Percentiles rank a stretch among this genome's conserved stretches.
These are phyloP conservation scores for Lentinula lateritia DNA, from an alignment of 768 basidiomycete genomes.

Conservation along the genomic window DNA sequence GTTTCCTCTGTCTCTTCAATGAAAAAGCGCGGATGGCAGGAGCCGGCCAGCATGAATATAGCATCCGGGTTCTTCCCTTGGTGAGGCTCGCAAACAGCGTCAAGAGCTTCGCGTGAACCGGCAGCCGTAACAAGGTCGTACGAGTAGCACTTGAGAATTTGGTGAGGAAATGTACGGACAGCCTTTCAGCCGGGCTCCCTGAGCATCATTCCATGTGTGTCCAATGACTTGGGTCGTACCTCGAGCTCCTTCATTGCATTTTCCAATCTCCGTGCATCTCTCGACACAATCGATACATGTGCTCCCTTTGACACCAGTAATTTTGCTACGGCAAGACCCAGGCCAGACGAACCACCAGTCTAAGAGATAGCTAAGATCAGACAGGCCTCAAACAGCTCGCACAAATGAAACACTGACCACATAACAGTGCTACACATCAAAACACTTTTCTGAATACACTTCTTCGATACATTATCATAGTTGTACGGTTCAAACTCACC, in stretches of 20 bases:
- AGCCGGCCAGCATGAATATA: slow-evolving; percentile 60
- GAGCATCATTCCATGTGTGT: neutral
- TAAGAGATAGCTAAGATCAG: neutral
- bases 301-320: slow-evolving; percentile 69
- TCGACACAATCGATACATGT: slow-evolving; percentile 80
- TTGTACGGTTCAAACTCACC: neutral
- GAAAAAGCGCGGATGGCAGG: slow-evolving; percentile 47
- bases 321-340: slow-evolving; percentile 70
- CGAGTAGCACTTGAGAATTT: slow-evolving; percentile 45
- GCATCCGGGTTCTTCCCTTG: slow-evolving; percentile 47
- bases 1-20: slow-evolving; percentile 43
- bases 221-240: slow-evolving; percentile 31
- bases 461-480: neutral
- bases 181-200: slow-evolving; percentile 20
- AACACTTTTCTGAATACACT: neutral
- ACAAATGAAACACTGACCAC: neutral
- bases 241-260: slow-evolving; percentile 58
- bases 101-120: slow-evolving; percentile 41
- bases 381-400: neutral
- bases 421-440: neutral
- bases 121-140: slow-evolving; percentile 40
- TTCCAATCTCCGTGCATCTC: slow-evolving; percentile 59
- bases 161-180: slow-evolving; percentile 33
- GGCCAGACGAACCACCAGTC: slow-evolving; percentile 78
- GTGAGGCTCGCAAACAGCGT: slow-evolving; percentile 35